These are phyloP conservation scores for Phalaenopsis hybrid DNA, from an alignment of 116 monocot species.

Conservation along the genomic window DNA sequence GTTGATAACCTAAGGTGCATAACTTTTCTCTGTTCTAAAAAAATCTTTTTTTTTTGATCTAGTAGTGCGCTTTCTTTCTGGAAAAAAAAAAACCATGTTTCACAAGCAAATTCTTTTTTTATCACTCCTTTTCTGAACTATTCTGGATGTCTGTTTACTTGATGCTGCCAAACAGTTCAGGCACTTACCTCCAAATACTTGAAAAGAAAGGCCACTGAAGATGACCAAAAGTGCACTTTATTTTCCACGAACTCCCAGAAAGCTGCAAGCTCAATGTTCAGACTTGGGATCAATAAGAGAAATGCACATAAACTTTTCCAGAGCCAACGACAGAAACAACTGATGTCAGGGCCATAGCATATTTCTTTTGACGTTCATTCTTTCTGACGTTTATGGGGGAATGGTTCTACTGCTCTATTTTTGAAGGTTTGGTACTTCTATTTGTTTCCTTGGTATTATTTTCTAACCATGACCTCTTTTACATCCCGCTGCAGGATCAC, in stretches of 20 bases:
- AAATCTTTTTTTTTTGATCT: background rate
- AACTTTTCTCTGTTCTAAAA: too few species aligned
- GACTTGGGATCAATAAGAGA: conserved; percentile 52
- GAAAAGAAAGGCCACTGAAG: conserved; percentile 36
- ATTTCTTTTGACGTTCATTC: background rate
- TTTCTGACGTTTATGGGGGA: too few species aligned
- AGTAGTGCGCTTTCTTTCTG: background rate
- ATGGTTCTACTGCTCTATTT: too few species aligned
- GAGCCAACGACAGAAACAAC: conserved; percentile 25
- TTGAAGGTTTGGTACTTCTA: too few species aligned
- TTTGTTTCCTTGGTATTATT: too few species aligned
- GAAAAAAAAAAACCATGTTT: background rate
- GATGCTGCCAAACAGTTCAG: conserved; percentile 35
- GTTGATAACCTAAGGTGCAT: too few species aligned
- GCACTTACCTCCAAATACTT: conserved; percentile 43
- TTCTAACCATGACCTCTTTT: too few species aligned
- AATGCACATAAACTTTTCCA: conserved; percentile 29
- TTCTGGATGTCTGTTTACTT: background rate
- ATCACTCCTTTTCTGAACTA: background rate
- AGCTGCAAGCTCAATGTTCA: conserved; percentile 41
- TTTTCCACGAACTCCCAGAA: background rate
- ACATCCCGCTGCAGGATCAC: too few species aligned
- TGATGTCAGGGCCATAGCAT: background rate
- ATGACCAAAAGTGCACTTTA: conserved; percentile 11
- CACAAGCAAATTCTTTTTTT: background rate